Percentiles rank a stretch among this genome's conserved stretches.
These are phyloP conservation scores for Pythium phragmitis DNA, from an alignment of 352 stramenopile genomes.

Conservation along the genomic window DNA sequence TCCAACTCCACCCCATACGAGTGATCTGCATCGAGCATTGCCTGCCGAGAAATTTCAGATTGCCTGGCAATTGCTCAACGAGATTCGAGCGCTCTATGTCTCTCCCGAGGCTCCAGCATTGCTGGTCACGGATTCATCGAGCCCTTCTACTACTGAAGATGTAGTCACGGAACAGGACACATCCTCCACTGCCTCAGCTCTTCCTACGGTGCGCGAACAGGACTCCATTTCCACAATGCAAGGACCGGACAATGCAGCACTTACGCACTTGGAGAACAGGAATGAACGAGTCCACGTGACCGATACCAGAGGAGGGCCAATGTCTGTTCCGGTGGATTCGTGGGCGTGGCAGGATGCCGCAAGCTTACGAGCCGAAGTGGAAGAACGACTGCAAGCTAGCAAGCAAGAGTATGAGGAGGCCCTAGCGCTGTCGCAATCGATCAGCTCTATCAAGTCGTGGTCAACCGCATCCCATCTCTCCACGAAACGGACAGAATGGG, in stretches of 20 bases:
- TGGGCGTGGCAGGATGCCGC: slow-evolving; percentile 24
- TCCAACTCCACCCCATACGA: neutral
- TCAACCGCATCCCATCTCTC: neutral
- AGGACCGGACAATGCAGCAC: neutral
- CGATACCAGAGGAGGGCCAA: neutral
- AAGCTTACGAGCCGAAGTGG: slow-evolving; percentile 16
- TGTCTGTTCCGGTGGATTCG: neutral
- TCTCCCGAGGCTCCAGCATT: neutral
- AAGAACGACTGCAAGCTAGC: slow-evolving; percentile 15
- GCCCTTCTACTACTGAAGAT: neutral
- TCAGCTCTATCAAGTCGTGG: slow-evolving; percentile 16
- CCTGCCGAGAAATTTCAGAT: slow-evolving; percentile 37
- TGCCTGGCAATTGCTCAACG: slow-evolving; percentile 35
- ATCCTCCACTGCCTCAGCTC: neutral
- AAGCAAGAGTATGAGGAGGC: slow-evolving; percentile 24
- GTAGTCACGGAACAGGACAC: neutral
- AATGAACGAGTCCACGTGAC: neutral
- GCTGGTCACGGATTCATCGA: neutral
- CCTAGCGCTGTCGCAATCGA: slow-evolving; percentile 12
- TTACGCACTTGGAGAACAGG: neutral
- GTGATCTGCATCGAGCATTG: neutral
- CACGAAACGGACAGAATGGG: neutral
- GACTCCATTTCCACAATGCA: neutral
- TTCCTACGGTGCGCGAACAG: neutral
- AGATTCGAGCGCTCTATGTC: slow-evolving; percentile 33